Evolutionary conservation across 1,284 basidiomycete genomes (phyloP).

Genomic region (Xerocomus amazonicus): DNA sequence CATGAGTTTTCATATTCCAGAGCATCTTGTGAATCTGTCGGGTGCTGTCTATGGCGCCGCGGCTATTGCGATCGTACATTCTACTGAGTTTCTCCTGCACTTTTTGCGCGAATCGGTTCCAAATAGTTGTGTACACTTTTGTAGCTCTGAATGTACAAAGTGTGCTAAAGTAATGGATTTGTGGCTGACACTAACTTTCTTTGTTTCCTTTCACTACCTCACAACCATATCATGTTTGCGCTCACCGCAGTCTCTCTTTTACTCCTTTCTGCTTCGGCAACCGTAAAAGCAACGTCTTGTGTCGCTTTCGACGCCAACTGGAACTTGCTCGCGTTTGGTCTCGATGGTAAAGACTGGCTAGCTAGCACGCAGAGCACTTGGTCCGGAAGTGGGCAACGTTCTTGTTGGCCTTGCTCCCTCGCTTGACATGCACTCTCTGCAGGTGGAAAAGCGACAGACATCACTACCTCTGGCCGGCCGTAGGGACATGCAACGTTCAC

Average conservation of each 20-base stretch:
- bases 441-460: constrained; percentile 55
- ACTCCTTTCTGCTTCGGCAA: constrained; percentile 39
- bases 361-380: constrained; percentile 64
- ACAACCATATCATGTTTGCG: constrained; percentile 34
- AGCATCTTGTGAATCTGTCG: too few species aligned
- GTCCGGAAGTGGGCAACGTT: constrained; percentile 47
- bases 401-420: background rate
- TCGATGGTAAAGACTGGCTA: constrained; percentile 71
- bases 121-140: too few species aligned
- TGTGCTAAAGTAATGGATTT: too few species aligned
- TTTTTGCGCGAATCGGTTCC: too few species aligned
- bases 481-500: constrained; percentile 37
- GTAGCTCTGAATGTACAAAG: too few species aligned
- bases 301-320: constrained; percentile 65
- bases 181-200: too few species aligned
- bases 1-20: too few species aligned
- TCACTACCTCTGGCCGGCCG: constrained; percentile 66
- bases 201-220: too few species aligned
- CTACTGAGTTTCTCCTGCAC: too few species aligned
- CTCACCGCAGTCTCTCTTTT: constrained; percentile 60
- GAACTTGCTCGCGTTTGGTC: constrained; percentile 71
- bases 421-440: constrained; percentile 8
- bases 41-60: too few species aligned
- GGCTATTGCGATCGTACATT: too few species aligned
- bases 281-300: constrained; percentile 51